Evolutionary conservation across 768 basidiomycete species (phyloP).

Genomic region (Suillus tomentosus): DNA sequence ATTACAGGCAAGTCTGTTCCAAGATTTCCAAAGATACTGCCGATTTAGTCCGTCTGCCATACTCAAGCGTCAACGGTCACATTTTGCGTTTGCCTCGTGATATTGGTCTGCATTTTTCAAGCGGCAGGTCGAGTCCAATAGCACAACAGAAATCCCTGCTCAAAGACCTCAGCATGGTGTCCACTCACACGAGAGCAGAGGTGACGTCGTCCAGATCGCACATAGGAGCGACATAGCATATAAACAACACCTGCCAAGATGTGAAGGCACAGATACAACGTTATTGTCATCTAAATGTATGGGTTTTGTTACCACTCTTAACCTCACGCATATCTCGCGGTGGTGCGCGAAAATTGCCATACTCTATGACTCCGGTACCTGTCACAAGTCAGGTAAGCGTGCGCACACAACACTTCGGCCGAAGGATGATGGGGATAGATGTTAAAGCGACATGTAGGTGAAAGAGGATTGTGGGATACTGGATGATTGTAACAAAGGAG

Average conservation of each 20-base stretch:
- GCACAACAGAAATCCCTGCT: conserved; percentile 3
- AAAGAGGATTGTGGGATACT: not conserved
- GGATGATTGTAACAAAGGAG: not conserved
- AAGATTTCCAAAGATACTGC: not conserved
- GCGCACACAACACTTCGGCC: conserved; percentile 10
- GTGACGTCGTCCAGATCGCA: not conserved
- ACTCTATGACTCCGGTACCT: conserved; percentile 42
- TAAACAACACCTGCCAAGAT: conserved; percentile 8
- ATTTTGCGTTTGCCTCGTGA: not conserved
- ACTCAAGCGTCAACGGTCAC: not conserved
- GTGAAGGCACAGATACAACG: conserved; percentile 2
- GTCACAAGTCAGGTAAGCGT: conserved; percentile 16
- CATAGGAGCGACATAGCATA: conserved; percentile 2
- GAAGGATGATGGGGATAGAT: conserved; percentile 11
- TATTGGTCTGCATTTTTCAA: not conserved
- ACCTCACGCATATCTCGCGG: conserved; percentile 66
- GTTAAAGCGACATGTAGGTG: not conserved
- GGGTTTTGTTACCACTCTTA: conserved; percentile 69
- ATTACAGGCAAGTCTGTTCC: not conserved
- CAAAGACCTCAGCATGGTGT: not conserved
- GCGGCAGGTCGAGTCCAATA: not conserved
- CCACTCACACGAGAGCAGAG: not conserved
- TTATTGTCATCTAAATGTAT: conserved; percentile 58
- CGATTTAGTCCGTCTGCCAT: not conserved
- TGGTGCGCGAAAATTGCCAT: conserved; percentile 64